Evolutionary conservation across 345 rosid species (phyloP).

Genomic region (Isatis tinctoria): DNA sequence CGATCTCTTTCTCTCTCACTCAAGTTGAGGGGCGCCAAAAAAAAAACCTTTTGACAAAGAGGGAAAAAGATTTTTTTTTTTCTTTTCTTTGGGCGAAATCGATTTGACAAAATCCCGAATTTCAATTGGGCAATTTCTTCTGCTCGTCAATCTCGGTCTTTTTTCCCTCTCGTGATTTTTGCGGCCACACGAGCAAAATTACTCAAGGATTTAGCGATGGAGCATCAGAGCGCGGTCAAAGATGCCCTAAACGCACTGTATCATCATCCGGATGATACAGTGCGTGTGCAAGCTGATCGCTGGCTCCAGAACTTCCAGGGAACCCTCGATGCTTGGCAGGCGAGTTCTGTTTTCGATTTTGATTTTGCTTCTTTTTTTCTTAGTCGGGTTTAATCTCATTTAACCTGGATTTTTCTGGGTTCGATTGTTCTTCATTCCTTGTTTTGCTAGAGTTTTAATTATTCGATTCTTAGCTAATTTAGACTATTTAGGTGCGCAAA

Average conservation of each 20-base stretch:
- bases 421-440: slow-evolving; percentile 15
- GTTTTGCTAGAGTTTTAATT: neutral
- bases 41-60: slow-evolving; percentile 24
- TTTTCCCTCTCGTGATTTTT: slow-evolving; percentile 13
- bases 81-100: slow-evolving; percentile 14
- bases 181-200: slow-evolving; percentile 3
- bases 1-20: slow-evolving; percentile 27
- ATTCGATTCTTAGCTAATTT: slow-evolving; percentile 4
- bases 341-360: neutral
- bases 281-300: slow-evolving; percentile 85
- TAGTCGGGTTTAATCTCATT: neutral
- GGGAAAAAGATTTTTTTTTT: neutral
- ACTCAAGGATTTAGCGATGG: slow-evolving; percentile 39
- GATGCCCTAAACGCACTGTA: slow-evolving; percentile 97
- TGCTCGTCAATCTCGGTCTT: slow-evolving; percentile 9
- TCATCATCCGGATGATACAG: slow-evolving; percentile 89
- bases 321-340: slow-evolving; percentile 99
- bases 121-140: slow-evolving; percentile 9
- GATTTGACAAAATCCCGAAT: slow-evolving; percentile 25
- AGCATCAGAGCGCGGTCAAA: slow-evolving; percentile 85
- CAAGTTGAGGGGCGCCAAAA: slow-evolving; percentile 36
- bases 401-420: neutral
- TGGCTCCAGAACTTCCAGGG: slow-evolving; percentile 93
- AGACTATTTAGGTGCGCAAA: neutral
- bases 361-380: neutral